Conservation (phyloP, 768 basidiomycete genomes). For the Rhodocollybia butyracea region DNA sequence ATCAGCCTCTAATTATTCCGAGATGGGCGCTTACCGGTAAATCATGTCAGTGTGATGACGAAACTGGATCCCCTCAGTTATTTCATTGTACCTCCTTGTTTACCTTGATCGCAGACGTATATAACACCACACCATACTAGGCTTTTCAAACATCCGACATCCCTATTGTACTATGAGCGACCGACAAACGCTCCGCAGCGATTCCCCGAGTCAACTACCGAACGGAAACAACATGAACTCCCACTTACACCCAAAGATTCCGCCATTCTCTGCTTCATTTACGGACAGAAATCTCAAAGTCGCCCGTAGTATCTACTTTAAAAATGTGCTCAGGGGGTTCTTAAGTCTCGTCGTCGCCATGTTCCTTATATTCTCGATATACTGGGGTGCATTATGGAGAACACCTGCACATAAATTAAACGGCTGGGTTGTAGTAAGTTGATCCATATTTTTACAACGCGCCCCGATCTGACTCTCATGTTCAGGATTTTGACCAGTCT, state of each 20-base stretch:
- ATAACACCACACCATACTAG: too few species aligned
- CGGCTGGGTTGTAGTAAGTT: constrained; percentile 48
- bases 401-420: constrained; percentile 36
- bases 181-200: too few species aligned
- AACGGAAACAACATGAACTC: neutral
- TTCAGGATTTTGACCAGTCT: constrained; percentile 50
- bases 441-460: neutral
- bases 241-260: neutral
- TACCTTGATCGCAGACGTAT: too few species aligned
- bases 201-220: too few species aligned
- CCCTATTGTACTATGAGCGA: too few species aligned
- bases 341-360: constrained; percentile 34
- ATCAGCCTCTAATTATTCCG: too few species aligned
- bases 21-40: too few species aligned
- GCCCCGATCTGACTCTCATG: neutral
- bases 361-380: constrained; percentile 46
- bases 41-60: too few species aligned
- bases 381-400: constrained; percentile 54
- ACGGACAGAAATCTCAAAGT: constrained; percentile 1
- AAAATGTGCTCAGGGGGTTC: constrained; percentile 32
- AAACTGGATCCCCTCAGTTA: too few species aligned
- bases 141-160: too few species aligned
- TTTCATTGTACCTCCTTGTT: too few species aligned
- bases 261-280: constrained; percentile 8
- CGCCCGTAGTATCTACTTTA: constrained; percentile 37